A percentile compares a stretch with the other conserved stretches of the same genome.
Evolutionary conservation across 352 stramenopile species (phyloP).

Genomic region (Elongisporangium anandrum): DNA sequence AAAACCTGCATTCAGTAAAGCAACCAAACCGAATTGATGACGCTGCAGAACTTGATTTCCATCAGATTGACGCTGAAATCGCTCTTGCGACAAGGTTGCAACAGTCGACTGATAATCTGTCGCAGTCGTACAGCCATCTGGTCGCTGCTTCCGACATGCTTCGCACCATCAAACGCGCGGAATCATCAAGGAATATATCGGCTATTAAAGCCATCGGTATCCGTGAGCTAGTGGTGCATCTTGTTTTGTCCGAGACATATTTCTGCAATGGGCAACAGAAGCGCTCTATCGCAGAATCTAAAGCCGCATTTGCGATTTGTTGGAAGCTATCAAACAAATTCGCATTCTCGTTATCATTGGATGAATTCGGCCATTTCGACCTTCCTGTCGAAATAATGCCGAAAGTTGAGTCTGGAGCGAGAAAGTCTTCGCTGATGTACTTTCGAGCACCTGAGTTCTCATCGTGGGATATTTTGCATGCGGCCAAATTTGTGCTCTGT

Average conservation of each 20-base stretch:
- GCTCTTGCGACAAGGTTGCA: conserved; percentile 3
- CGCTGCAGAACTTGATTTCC: conserved; percentile 12
- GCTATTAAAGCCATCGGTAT: conserved; percentile 37
- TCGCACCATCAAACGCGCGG: conserved; percentile 6
- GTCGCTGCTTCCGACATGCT: conserved; percentile 6
- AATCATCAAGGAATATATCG: background rate
- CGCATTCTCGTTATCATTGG: conserved; percentile 6
- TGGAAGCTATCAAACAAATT: conserved; percentile 62
- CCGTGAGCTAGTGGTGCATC: conserved; percentile 45
- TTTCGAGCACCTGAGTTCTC: conserved; percentile 68
- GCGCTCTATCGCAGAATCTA: conserved; percentile 47
- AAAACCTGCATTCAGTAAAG: conserved; percentile 1
- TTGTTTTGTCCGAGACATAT: conserved; percentile 48
- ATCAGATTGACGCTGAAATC: conserved; percentile 33
- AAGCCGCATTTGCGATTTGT: conserved; percentile 56
- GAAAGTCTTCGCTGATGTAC: conserved; percentile 26
- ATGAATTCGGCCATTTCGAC: conserved; percentile 20
- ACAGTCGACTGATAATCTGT: conserved; percentile 5
- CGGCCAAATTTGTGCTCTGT: conserved; percentile 50
- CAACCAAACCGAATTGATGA: background rate
- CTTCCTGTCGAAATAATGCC: conserved; percentile 23
- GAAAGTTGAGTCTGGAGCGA: conserved; percentile 4
- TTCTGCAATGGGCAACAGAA: conserved; percentile 40
- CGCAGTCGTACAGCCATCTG: conserved; percentile 22
- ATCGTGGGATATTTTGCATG: conserved; percentile 66